Percentiles rank a stretch among this genome's conserved stretches.
phyloP scores from a whole-genome alignment of 2,329 filamentous ascomycete species.

The Clonostachys rosea region DNA sequence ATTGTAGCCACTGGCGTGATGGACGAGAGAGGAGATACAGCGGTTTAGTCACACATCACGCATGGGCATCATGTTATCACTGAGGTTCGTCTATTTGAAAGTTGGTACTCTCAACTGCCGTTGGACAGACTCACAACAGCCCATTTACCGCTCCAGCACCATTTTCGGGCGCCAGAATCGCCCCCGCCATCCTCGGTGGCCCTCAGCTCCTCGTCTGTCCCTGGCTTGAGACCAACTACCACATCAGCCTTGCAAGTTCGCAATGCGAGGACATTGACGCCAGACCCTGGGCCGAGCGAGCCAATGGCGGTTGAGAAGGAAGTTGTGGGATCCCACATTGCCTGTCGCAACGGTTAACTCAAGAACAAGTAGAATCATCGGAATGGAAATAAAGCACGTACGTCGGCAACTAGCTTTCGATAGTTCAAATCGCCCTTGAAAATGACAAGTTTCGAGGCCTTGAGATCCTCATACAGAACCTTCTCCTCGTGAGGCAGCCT shows the following conservation, averaged over 20 bases:
- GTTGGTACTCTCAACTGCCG: background rate
- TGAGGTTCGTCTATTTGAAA: too few relatives aligned
- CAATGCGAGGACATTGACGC: slow-evolving; percentile 56
- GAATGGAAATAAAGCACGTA: background rate
- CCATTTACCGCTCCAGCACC: slow-evolving; percentile 67
- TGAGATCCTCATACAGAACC: slow-evolving; percentile 69
- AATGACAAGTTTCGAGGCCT: slow-evolving; percentile 59
- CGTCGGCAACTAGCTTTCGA: slow-evolving; percentile 59
- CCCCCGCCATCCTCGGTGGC: background rate
- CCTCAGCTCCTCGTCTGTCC: background rate
- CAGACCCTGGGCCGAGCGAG: slow-evolving; percentile 51
- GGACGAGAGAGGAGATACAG: too few relatives aligned
- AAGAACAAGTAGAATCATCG: too few relatives aligned
- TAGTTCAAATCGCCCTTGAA: slow-evolving; percentile 72
- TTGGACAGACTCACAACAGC: slow-evolving; percentile 44
- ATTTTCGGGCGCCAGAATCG: slow-evolving; percentile 37
- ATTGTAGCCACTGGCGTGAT: too few relatives aligned
- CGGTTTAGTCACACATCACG: too few relatives aligned
- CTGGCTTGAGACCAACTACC: slow-evolving; percentile 36
- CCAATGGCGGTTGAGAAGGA: slow-evolving; percentile 60
- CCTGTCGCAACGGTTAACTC: slow-evolving; percentile 11
- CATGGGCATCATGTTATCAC: too few relatives aligned
- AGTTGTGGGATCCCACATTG: slow-evolving; percentile 59
- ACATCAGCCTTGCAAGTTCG: slow-evolving; percentile 67
- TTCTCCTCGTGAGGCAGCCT: slow-evolving; percentile 66